A percentile compares a stretch with the other conserved stretches of the same genome.
phyloP scores from a whole-genome alignment of 805 yeast genomes.

The Metschnikowia continentalis region DNA sequence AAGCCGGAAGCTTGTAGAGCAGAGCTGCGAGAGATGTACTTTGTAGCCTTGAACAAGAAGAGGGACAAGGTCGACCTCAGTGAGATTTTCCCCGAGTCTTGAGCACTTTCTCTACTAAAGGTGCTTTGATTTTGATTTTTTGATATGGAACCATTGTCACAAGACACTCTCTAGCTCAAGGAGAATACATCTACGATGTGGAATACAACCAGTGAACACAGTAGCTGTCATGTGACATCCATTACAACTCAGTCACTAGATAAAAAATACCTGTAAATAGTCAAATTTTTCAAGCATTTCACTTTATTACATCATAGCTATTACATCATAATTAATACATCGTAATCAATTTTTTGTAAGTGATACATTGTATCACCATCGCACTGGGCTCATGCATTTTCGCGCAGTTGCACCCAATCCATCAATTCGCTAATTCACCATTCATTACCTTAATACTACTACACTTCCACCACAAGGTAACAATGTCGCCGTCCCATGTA shows the following conservation, averaged over 20 bases:
- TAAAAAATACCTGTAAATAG: background rate
- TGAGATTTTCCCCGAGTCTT: constrained; percentile 5
- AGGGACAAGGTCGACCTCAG: constrained; percentile 8
- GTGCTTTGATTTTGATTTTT: no score
- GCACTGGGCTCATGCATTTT: background rate
- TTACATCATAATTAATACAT: no score
- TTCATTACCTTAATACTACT: background rate
- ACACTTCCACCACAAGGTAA: background rate
- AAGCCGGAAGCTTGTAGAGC: constrained; percentile 80
- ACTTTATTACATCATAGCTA: no score
- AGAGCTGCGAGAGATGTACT: constrained; percentile 80
- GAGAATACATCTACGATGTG: no score
- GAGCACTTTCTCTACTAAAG: background rate
- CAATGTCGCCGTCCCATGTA: constrained; percentile 1
- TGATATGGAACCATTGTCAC: no score
- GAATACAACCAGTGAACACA: no score
- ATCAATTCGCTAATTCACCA: background rate
- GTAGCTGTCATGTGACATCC: no score
- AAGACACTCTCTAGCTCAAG: no score
- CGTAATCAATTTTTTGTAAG: no score
- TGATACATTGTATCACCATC: no score
- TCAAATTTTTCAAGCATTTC: background rate
- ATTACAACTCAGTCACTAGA: no score
- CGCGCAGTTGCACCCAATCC: background rate
- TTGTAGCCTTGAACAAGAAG: constrained; percentile 59